Base-by-base conservation (phyloP, 352 stramenopile genomes). In the Pythium brachiatum region DNA sequence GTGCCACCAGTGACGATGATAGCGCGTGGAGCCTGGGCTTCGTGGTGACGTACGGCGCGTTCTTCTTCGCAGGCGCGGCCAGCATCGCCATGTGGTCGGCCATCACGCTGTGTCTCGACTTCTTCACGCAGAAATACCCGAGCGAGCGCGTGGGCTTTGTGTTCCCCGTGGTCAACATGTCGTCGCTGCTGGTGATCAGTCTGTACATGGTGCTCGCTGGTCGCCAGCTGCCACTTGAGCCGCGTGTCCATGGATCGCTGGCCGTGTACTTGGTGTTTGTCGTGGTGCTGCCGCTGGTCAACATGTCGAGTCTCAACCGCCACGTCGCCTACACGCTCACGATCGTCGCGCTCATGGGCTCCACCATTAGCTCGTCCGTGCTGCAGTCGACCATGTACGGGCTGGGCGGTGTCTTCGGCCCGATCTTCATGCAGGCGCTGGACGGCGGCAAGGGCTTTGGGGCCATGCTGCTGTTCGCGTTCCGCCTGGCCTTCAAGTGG, bases 131-230 rank as follows among this genome's bases (percentile, higher is more conserved):
- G 23, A 83, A 86, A 51, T 93, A 85, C 64, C 80, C 84, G 18
- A 60, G 73, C 50, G 72, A 90, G 53, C 78, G 81, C 62, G 78
- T 89, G 20, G 75, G 78, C 8, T 93, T 93, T 51, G 77, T 93
- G 34, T 91, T 93, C 60, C 84, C 84, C 3, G 81, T 93, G 26
- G 75, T 91, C 66, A 93, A 90, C 67, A 93, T 93, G 84, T 93
- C 84, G 34, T 86, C 84, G 46, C 68, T 93, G 55, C 68, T 93
- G 7, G 70, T 91, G 4, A 85, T 91, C 57, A 89, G 69, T 48
- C 66, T 93, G 7, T 93, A 89, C 66, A 93, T 93, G 84, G 75
- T 93, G 47, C 69, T 93, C 51, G 75, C 76, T 2, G 84, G 84
- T 9, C 77, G 84, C 0, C 80, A 90, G 56, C 55, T 89, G 58